phyloP scores from a whole-genome alignment of 2,329 filamentous ascomycete species.

The Aspergillus carbonarius region DNA sequence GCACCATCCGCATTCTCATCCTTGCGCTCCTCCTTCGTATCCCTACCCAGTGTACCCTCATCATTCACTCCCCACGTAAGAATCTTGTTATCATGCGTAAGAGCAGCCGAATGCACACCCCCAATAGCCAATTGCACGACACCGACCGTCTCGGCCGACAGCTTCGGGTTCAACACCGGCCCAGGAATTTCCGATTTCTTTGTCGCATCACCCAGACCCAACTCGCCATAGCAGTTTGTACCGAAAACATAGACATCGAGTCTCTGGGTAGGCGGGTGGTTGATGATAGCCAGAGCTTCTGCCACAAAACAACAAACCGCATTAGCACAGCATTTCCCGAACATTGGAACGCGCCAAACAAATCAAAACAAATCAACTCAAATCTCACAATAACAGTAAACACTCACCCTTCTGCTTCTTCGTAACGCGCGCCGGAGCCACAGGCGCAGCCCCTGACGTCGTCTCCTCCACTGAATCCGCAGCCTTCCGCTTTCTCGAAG shows the following conservation, averaged over 20 bases:
- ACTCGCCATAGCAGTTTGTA: slow-evolving; percentile 71
- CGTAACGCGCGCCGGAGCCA: not conserved
- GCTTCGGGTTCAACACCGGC: slow-evolving; percentile 65
- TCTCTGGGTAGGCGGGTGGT: slow-evolving; percentile 55
- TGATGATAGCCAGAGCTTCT: slow-evolving; percentile 8
- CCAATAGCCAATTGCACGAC: slow-evolving; percentile 59
- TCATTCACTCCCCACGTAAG: slow-evolving; percentile 90
- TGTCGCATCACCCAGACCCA: slow-evolving; percentile 70
- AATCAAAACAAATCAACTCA: not conserved
- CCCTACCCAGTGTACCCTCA: slow-evolving; percentile 72
- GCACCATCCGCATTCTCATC: slow-evolving; percentile 49
- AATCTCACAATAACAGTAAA: not conserved
- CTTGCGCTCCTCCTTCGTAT: slow-evolving; percentile 56
- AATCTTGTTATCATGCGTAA: slow-evolving; percentile 76
- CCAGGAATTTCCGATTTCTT: slow-evolving; percentile 65
- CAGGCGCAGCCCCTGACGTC: not conserved
- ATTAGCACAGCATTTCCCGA: not conserved
- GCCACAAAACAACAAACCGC: not conserved
- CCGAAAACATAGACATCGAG: slow-evolving; percentile 78
- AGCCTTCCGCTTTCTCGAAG: slow-evolving; percentile 10
- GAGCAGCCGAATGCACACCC: slow-evolving; percentile 73
- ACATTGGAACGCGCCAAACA: not conserved
- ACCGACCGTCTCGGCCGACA: slow-evolving; percentile 55
- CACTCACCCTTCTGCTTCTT: slow-evolving; percentile 11
- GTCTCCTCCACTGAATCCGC: slow-evolving; percentile 1